Base-by-base conservation (phyloP, 2,329 filamentous ascomycete species). In the Rachicladosporium sp. region DNA sequence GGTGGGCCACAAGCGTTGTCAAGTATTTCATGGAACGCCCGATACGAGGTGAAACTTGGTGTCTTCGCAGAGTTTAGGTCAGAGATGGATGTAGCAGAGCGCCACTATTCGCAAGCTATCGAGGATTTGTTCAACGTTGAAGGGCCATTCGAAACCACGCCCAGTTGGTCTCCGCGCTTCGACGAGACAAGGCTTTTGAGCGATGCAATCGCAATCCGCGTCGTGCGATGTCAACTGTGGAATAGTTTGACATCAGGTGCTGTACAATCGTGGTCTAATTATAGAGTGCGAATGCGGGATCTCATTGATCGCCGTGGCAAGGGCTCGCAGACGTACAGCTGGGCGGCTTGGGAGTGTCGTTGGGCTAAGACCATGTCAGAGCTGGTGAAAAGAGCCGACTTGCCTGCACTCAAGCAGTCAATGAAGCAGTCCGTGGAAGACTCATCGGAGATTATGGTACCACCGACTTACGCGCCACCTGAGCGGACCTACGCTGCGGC, bases 41-140 rank as follows among this genome's bases (percentile, higher is more conserved):
- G 89, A 10, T 95, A 95, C 60, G 89, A 98, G 54, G 87, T 93
- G 65, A 98, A 98, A 58, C 72, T 88, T 11, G 89, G 81, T 5
- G 70, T 94, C 0, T 84, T 96, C 55, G 85, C 88, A 21, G 89
- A 96, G 55, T 95, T 93, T 49, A 76, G 91, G 6, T 84, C 93
- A 55, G 91, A 96, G 58, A 84, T 89, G 71, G 89, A 95, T 55
- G 78, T 77, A 13, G 87, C 91, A 1, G 70, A 85, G 53, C 76
- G 87, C 33, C 87, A 85, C 38, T 95, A 88, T 50, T 85, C 91
- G 54, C 80, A 80, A 57, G 86, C 87, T 3, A 88, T 96, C 49
- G 86, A 93, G 38, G 77, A 76, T 13, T 63, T 98, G 8, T 75
- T 96, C 46, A 80, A 82, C 11, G 69, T 80, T 21, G 89, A 95